Evolutionary conservation across 352 stramenopile genomes (phyloP).

Genomic region (Globisporangium iwayamae): DNA sequence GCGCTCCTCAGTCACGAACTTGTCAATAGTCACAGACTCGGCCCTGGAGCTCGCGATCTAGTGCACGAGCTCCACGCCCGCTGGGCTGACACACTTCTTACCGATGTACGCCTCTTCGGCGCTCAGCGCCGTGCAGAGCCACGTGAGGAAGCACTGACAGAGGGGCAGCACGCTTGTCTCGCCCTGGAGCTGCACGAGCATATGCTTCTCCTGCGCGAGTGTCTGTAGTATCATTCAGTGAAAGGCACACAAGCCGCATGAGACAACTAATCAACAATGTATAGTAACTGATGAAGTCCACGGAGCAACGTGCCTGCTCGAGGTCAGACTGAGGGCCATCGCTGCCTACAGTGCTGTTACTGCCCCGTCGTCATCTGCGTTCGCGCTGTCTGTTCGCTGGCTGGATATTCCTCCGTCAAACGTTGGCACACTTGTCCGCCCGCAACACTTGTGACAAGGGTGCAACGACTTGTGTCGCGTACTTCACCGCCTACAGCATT

Average conservation of each 20-base stretch:
- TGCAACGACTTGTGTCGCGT: no score
- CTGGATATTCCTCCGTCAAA: no score
- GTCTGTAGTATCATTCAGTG: slow-evolving; percentile 1
- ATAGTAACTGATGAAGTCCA: background rate
- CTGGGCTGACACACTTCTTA: slow-evolving; percentile 38
- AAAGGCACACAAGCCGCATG: background rate
- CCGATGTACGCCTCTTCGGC: slow-evolving; percentile 78
- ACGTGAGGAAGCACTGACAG: slow-evolving; percentile 46
- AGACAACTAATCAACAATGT: background rate
- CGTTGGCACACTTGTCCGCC: no score
- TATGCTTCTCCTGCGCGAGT: slow-evolving; percentile 28
- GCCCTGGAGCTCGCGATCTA: slow-evolving; percentile 66
- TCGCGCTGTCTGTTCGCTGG: no score
- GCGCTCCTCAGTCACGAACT: slow-evolving; percentile 54
- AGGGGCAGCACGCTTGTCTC: slow-evolving; percentile 40
- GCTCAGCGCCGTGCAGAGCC: slow-evolving; percentile 40
- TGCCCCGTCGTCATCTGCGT: no score
- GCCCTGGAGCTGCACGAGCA: slow-evolving; percentile 32
- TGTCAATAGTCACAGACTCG: slow-evolving; percentile 45
- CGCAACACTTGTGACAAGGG: no score
- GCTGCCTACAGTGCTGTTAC: background rate
- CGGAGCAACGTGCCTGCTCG: background rate
- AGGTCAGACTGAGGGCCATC: slow-evolving; percentile 3
- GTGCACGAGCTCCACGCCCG: slow-evolving; percentile 45
- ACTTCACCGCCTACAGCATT: no score